Conservation (phyloP, 495 filamentous ascomycete species). For the Tuber indicum region DNA sequence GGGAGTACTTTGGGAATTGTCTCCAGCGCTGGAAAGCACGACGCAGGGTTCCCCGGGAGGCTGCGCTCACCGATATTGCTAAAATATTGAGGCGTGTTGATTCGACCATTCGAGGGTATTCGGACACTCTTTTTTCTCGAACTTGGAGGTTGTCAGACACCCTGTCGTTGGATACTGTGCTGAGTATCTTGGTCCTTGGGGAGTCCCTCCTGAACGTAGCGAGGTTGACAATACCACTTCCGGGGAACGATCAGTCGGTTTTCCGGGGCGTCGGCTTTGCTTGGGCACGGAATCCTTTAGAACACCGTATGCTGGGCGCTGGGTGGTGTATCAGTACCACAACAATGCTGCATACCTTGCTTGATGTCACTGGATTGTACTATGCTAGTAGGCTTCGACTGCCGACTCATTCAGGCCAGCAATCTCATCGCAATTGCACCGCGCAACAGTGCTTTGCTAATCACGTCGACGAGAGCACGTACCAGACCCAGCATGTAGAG, state of each 20-base stretch:
- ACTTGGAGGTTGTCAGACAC: neutral
- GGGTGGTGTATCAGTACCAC: constrained; percentile 15
- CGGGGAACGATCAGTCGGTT: neutral
- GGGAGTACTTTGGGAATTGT: constrained; percentile 5
- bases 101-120: neutral
- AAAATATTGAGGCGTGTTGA: constrained; percentile 9
- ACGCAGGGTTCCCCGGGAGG: neutral
- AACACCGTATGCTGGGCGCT: constrained; percentile 6
- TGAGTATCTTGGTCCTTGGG: constrained; percentile 14
- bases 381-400: constrained; percentile 5
- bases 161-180: constrained; percentile 10
- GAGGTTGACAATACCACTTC: neutral
- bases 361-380: constrained; percentile 6
- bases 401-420: neutral
- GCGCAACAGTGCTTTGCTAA: constrained; percentile 10
- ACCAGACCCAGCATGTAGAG: constrained; percentile 14
- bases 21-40: neutral
- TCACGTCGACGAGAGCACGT: constrained; percentile 15
- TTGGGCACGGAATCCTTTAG: constrained; percentile 12
- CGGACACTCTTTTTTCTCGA: constrained; percentile 3
- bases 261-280: constrained; percentile 1
- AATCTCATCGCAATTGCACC: constrained; percentile 9
- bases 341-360: constrained; percentile 9
- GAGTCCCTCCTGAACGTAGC: constrained; percentile 8
- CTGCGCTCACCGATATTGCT: neutral